A percentile compares a stretch with the other conserved stretches of the same genome.
Evolutionary conservation across 768 basidiomycete genomes (phyloP).

Genomic region (Daedaleopsis nitida): DNA sequence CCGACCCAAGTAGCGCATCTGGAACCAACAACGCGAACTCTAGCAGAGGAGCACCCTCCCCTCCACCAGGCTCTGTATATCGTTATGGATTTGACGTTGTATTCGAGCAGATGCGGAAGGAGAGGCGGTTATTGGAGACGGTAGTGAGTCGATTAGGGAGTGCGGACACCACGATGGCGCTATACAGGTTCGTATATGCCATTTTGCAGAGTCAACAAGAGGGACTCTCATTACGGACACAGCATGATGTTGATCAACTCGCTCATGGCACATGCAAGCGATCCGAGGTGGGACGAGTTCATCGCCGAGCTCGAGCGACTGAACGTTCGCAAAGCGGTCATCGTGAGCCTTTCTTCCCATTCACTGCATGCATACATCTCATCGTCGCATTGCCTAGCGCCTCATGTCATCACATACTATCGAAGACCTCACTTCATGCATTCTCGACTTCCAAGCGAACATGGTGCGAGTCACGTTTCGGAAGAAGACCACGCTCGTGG

Average conservation of each 20-base stretch:
- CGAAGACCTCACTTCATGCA: conserved; percentile 80
- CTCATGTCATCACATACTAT: conserved; percentile 82
- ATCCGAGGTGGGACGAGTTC: conserved; percentile 78
- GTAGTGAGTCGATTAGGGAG: conserved; percentile 81
- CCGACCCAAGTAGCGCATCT: conserved; percentile 71
- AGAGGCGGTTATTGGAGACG: conserved; percentile 70
- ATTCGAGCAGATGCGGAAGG: conserved; percentile 79
- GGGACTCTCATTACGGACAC: conserved; percentile 12
- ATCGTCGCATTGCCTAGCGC: conserved; percentile 45
- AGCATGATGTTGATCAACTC: conserved; percentile 93
- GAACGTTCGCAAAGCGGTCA: conserved; percentile 80
- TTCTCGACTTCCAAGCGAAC: conserved; percentile 88
- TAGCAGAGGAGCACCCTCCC: conserved; percentile 53
- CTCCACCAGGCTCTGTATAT: conserved; percentile 72
- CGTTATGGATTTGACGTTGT: conserved; percentile 84
- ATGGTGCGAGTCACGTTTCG: conserved; percentile 77
- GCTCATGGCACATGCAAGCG: conserved; percentile 76
- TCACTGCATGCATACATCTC: conserved; percentile 4
- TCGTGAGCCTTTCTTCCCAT: conserved; percentile 50
- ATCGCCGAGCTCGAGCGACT: conserved; percentile 72
- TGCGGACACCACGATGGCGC: conserved; percentile 82
- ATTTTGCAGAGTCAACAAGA: neutral
- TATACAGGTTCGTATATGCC: conserved; percentile 61
- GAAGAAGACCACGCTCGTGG: conserved; percentile 78
- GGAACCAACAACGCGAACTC: conserved; percentile 60